These are phyloP conservation scores for Cladosporium sp. DNA, from an alignment of 2,329 filamentous ascomycete species.

Conservation along the genomic window DNA sequence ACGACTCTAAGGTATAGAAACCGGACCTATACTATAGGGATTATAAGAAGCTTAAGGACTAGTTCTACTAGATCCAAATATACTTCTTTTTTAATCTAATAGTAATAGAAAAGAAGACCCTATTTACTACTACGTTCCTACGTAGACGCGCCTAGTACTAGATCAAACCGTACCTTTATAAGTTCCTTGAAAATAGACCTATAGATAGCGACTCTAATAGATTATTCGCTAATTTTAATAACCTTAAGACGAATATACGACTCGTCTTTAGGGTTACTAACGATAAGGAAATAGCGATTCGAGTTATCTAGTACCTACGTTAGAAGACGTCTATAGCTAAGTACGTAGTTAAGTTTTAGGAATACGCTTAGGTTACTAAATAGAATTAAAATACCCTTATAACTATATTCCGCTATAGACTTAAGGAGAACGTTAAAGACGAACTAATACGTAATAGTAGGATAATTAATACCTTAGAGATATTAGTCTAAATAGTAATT, in stretches of 20 bases:
- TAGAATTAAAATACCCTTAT: slow-evolving; percentile 1
- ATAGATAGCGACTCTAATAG: not conserved
- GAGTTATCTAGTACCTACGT: not conserved
- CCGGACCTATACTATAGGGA: not conserved
- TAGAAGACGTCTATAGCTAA: not conserved
- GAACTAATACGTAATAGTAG: not conserved
- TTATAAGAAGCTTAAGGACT: not conserved
- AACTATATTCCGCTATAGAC: not conserved
- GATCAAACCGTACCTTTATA: not conserved
- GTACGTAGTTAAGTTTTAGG: not conserved
- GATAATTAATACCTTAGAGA: not conserved
- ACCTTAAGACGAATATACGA: not conserved
- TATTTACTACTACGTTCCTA: not conserved
- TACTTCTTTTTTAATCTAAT: not conserved
- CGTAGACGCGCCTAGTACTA: not conserved
- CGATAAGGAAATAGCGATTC: not conserved
- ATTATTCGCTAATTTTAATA: not conserved
- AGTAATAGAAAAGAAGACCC: not conserved
- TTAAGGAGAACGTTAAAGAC: slow-evolving; percentile 10
- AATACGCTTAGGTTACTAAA: not conserved
- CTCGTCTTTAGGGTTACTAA: not conserved
- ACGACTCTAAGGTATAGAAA: not conserved
- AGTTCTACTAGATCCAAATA: not conserved
- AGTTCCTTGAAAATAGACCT: not conserved
- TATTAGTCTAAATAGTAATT: not conserved